Conservation (phyloP, 805 yeast species). For the Candida bentonensis region DNA sequence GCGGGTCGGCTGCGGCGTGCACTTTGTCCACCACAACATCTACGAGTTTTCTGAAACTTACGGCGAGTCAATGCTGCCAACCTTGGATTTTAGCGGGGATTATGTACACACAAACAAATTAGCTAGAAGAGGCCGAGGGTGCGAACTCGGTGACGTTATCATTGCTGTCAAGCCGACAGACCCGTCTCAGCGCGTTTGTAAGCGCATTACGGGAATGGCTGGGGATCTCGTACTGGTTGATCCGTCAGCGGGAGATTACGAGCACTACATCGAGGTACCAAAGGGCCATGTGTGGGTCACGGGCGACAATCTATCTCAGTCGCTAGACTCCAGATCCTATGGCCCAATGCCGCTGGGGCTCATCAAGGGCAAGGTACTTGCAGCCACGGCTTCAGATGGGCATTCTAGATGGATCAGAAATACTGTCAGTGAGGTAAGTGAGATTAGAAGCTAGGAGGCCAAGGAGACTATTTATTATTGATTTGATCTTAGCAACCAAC, state of each 20-base stretch:
- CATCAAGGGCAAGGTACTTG: conserved; percentile 74
- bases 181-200: conserved; percentile 75
- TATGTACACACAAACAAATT: conserved; percentile 62
- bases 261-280: conserved; percentile 61
- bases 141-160: conserved; percentile 72
- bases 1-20: conserved; percentile 29
- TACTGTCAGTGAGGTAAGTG: neutral
- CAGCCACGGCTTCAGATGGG: conserved; percentile 14
- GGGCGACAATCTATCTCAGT: conserved; percentile 82
- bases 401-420: neutral
- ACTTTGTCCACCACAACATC: conserved; percentile 49
- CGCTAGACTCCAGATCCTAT: conserved; percentile 80
- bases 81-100: conserved; percentile 60
- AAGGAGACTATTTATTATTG: too few relatives aligned
- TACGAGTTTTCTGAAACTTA: conserved; percentile 69
- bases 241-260: conserved; percentile 37
- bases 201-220: conserved; percentile 90
- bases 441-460: neutral
- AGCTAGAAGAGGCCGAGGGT: conserved; percentile 46
- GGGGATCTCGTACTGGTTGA: conserved; percentile 77
- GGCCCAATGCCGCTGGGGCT: conserved; percentile 83
- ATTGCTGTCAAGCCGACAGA: conserved; percentile 86
- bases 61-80: conserved; percentile 95
- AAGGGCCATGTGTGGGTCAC: conserved; percentile 95
- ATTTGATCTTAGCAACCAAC: too few relatives aligned